Conservation (phyloP, 257 asterid species). For the Orobanche coerulescens region DNA sequence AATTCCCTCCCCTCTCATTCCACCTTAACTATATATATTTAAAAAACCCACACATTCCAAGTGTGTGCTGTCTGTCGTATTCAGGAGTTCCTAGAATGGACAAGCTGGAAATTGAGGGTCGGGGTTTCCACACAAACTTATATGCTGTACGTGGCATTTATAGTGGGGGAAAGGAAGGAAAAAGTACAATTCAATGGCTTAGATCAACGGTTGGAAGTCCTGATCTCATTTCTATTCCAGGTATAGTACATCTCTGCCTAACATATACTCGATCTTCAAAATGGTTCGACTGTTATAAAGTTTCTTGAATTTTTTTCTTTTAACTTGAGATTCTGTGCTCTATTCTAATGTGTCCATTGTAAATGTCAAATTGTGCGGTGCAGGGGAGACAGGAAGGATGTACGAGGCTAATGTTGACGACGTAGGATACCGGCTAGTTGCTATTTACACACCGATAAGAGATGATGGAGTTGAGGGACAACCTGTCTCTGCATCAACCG, state of each 20-base stretch:
- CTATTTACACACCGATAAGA: conserved; percentile 79
- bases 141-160: conserved; percentile 82
- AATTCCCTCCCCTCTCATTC: no score
- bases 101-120: conserved; percentile 96
- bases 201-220: conserved; percentile 99
- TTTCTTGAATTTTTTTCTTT: no score
- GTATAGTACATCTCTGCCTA: conserved; percentile 30
- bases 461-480: conserved; percentile 95
- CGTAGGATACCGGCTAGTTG: conserved; percentile 92
- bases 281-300: no score
- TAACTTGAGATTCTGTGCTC: neutral
- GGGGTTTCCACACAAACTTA: conserved; percentile 94
- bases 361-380: conserved; percentile 17
- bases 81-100: conserved; percentile 80
- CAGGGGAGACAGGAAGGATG: conserved; percentile 99
- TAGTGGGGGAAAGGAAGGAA: conserved; percentile 94
- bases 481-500: conserved; percentile 91
- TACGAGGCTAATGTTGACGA: conserved; percentile 99
- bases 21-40: no score
- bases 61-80: conserved; percentile 10
- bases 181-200: conserved; percentile 97
- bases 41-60: no score
- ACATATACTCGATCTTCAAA: no score
- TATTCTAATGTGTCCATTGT: neutral
- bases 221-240: conserved; percentile 91